Base-by-base conservation (phyloP, 1,139 yeast species). In the Scheffersomyces titani region DNA sequence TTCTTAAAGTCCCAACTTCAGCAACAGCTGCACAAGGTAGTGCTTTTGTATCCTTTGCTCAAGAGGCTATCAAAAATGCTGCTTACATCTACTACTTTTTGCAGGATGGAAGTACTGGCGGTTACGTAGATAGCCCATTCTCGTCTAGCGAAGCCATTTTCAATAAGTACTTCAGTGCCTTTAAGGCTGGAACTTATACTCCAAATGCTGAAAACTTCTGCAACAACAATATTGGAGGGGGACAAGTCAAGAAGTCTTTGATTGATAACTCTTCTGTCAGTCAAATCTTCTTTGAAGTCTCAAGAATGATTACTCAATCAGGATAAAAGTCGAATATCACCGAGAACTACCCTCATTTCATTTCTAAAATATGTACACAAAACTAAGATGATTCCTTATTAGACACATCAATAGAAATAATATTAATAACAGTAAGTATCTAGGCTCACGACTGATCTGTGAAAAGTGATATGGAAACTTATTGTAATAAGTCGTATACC, bases 11-110 rank as follows among this genome's bases (percentile, higher is more conserved):
- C 21, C 24, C 24, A 3, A 45, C 60, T 19, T 53, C 58, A 13
- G 24, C 49, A 46, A 46, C 20, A 19, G 6, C 49, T 46, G n/a
- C 19, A 18, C 49, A 46, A 46, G 48, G 53, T 16, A 54, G 53
- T 3, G 30, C 48, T 16, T 49, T 40, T 21, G 49, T 20, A n/a
- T 19, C n/a, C 19, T 46, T 46, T 18, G 56, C 58, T 21, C 47
- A 56, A 55, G 73, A 70, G 52, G 60, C 72, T 1, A 47, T 51
- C 5, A 63, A 63, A 49, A 73, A 74, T 56, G 73, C 66, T 7
- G 52, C 53, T 11, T 69, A 60, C 54, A 59, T 73, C 30, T 62
- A 57, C 52, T 49, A 63, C 16, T 66, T 59, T 53, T 65, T 64
- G 47, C 72, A 72, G 55, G 68, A 44, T 13, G 40, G 49, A 11